These are phyloP conservation scores for Saprolegnia parasitica DNA, from an alignment of 352 stramenopile species.

Conservation along the genomic window DNA sequence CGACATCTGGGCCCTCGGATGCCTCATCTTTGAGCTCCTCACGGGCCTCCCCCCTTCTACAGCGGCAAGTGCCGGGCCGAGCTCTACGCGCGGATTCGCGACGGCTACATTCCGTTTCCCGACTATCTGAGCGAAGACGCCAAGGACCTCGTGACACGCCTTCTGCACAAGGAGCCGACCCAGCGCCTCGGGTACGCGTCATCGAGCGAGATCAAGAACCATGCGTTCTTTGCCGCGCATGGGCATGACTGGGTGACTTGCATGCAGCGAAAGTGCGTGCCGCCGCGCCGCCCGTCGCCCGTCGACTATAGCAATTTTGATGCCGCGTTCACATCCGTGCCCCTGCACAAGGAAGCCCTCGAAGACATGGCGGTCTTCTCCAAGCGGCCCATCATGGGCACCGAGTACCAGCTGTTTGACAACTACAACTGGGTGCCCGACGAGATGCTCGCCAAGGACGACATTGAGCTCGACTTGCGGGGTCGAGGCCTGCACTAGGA, in stretches of 20 bases:
- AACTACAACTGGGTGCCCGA: constrained; percentile 70
- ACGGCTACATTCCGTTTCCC: constrained; percentile 45
- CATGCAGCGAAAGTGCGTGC: constrained; percentile 40
- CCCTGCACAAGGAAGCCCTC: constrained; percentile 43
- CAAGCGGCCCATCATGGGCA: constrained; percentile 58
- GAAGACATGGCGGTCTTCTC: constrained; percentile 76
- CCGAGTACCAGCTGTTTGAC: constrained; percentile 82
- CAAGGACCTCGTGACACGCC: constrained; percentile 42
- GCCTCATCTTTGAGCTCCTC: constrained; percentile 87
- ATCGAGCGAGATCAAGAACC: constrained; percentile 49
- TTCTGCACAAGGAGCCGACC: constrained; percentile 50
- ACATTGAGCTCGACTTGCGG: too few species aligned
- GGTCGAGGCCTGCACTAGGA: too few species aligned
- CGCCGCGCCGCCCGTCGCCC: constrained; percentile 60
- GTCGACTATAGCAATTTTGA: constrained; percentile 83
- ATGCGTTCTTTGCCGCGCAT: constrained; percentile 65
- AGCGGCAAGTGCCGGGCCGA: constrained; percentile 53
- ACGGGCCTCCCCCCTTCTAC: constrained; percentile 83
- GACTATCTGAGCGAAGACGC: constrained; percentile 47
- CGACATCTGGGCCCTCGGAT: constrained; percentile 86
- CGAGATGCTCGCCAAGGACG: too few species aligned
- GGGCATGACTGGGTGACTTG: constrained; percentile 55
- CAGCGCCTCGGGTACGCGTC: constrained; percentile 51
- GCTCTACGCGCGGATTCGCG: constrained; percentile 62
- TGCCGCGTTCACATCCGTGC: constrained; percentile 79